Percentiles rank a stretch among this genome's conserved stretches.
These are phyloP conservation scores for Mollisiaceae sp. DNA, from an alignment of 2,329 filamentous ascomycete genomes.

Conservation along the genomic window DNA sequence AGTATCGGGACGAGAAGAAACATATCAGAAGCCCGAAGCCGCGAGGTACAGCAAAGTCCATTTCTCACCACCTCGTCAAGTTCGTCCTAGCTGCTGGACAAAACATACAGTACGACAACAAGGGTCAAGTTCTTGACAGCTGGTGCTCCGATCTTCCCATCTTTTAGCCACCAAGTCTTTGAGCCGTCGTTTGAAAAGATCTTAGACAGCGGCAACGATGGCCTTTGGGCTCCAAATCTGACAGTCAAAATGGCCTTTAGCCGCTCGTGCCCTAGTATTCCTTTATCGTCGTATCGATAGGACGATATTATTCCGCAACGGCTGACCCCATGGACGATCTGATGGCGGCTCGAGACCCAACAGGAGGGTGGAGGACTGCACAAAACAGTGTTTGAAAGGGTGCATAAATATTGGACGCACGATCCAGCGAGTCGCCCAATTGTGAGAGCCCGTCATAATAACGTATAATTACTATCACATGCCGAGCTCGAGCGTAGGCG, in stretches of 20 bases:
- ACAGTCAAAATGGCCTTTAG: background rate
- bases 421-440: conserved; percentile 28
- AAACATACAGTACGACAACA: no score
- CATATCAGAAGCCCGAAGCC: background rate
- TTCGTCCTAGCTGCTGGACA: background rate
- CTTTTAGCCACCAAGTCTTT: conserved; percentile 5
- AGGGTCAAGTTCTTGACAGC: background rate
- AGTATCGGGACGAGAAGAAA: background rate
- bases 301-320: conserved; percentile 28
- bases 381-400: conserved; percentile 9
- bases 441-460: conserved; percentile 22
- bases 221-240: background rate
- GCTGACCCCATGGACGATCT: conserved; percentile 11
- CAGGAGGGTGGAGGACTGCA: conserved; percentile 8
- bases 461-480: conserved; percentile 25
- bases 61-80: background rate
- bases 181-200: conserved; percentile 17
- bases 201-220: conserved; percentile 13
- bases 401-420: conserved; percentile 20
- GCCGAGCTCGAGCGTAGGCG: conserved; percentile 17
- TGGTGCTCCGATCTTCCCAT: conserved; percentile 3
- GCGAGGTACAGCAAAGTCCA: background rate
- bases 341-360: conserved; percentile 19
- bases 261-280: background rate
- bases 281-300: conserved; percentile 23